These are phyloP conservation scores for Rhizopogon vinicolor DNA, from an alignment of 768 basidiomycete genomes.

Conservation along the genomic window DNA sequence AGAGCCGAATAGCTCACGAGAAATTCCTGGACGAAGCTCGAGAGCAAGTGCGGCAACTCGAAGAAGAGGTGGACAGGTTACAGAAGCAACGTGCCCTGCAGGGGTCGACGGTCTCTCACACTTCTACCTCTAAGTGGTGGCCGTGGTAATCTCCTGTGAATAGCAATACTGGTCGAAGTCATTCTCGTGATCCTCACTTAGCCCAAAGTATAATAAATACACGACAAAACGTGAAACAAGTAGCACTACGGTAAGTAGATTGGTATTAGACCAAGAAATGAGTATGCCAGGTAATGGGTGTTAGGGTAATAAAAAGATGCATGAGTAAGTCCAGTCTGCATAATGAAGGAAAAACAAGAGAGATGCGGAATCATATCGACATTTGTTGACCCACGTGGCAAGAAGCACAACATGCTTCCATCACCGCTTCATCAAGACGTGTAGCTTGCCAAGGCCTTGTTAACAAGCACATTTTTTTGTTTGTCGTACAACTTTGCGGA, in stretches of 20 bases:
- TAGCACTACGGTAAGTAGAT: not conserved
- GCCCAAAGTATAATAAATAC: not conserved
- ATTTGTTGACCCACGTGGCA: not conserved
- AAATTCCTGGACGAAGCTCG: slow-evolving; percentile 63
- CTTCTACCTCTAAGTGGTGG: slow-evolving; percentile 18
- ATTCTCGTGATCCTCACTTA: not conserved
- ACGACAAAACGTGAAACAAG: not conserved
- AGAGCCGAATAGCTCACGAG: slow-evolving; percentile 63
- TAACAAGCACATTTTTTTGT: slow-evolving; percentile 59
- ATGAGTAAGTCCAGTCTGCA: not conserved
- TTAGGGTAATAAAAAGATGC: not conserved
- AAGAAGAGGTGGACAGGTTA: slow-evolving; percentile 49
- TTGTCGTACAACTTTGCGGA: slow-evolving; percentile 72
- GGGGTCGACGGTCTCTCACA: not conserved
- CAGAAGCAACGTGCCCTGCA: slow-evolving; percentile 12
- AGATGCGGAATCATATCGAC: not conserved
- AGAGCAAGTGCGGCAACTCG: slow-evolving; percentile 46
- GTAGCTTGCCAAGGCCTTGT: slow-evolving; percentile 29
- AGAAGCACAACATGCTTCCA: not conserved
- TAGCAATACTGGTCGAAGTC: not conserved
- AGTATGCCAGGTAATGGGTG: not conserved
- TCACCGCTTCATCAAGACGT: not conserved
- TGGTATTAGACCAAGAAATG: not conserved
- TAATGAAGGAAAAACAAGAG: not conserved
- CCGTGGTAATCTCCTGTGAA: not conserved